Evolutionary conservation across 1,284 basidiomycete species (phyloP).

Genomic region (Cutaneotrichosporon arboriforme): DNA sequence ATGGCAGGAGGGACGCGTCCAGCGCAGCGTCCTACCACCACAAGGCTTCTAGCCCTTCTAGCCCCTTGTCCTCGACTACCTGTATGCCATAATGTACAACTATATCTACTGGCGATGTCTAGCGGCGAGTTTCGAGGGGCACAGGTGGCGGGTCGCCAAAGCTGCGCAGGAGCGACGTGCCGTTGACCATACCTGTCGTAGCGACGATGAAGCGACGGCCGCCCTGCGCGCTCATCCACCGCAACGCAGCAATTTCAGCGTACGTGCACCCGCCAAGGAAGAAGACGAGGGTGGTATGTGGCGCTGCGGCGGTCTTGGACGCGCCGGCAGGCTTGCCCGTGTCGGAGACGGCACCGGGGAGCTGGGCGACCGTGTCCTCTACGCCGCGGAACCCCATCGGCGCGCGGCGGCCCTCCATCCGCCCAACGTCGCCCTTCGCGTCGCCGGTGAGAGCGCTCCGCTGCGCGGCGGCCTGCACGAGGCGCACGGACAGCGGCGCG

Average conservation of each 20-base stretch:
- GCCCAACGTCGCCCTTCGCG: slow-evolving; percentile 48
- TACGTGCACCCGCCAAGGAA: slow-evolving; percentile 98
- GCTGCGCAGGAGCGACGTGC: slow-evolving; percentile 44
- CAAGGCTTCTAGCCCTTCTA: neutral
- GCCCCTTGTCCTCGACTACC: neutral
- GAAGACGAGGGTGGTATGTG: slow-evolving; percentile 77
- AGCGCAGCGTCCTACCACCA: neutral
- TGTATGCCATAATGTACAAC: slow-evolving; percentile 6
- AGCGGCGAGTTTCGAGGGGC: slow-evolving; percentile 2
- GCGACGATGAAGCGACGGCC: slow-evolving; percentile 77
- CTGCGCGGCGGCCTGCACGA: slow-evolving; percentile 88
- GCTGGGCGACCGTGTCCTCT: slow-evolving; percentile 73
- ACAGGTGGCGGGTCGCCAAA: slow-evolving; percentile 17
- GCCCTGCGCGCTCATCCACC: slow-evolving; percentile 79
- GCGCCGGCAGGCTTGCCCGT: slow-evolving; percentile 45
- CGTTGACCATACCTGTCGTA: slow-evolving; percentile 81
- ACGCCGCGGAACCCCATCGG: slow-evolving; percentile 95
- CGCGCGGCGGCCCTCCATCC: slow-evolving; percentile 47
- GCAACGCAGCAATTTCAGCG: slow-evolving; percentile 88
- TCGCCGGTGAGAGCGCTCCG: slow-evolving; percentile 64
- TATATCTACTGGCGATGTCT: neutral
- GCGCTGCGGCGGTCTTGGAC: slow-evolving; percentile 19
- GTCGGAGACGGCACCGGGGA: slow-evolving; percentile 84
- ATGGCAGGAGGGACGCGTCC: slow-evolving; percentile 33
- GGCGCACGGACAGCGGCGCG: slow-evolving; percentile 82